These are phyloP conservation scores for Trichosanthes cucumerina DNA, from an alignment of 306 rosid species.

Conservation along the genomic window DNA sequence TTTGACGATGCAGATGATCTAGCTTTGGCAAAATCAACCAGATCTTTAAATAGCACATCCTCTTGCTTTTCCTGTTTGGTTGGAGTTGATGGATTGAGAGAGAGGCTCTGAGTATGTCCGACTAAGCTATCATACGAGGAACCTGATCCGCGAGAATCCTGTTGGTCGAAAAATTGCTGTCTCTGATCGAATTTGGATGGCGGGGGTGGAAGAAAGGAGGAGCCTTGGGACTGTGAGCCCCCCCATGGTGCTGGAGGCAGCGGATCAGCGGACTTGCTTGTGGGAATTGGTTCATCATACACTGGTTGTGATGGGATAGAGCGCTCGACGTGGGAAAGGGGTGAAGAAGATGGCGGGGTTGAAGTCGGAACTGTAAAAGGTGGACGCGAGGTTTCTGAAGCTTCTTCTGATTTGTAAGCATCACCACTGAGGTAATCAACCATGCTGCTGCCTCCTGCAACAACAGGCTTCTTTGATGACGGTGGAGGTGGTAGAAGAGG, in stretches of 20 bases:
- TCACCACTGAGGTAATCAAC: constrained; percentile 94
- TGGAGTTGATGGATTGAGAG: constrained; percentile 52
- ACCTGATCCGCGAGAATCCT: constrained; percentile 33
- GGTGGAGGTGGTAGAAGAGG: constrained; percentile 60
- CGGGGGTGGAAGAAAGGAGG: constrained; percentile 55
- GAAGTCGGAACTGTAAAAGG: constrained; percentile 29
- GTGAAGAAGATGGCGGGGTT: constrained; percentile 33
- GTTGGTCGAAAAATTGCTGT: constrained; percentile 67
- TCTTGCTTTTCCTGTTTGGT: constrained; percentile 59
- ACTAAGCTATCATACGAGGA: constrained; percentile 62
- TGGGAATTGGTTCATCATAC: constrained; percentile 51
- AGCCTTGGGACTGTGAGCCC: constrained; percentile 39
- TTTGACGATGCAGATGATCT: constrained; percentile 69
- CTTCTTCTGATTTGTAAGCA: constrained; percentile 50
- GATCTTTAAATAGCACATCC: constrained; percentile 78
- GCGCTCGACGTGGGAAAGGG: constrained; percentile 20
- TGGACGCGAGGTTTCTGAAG: constrained; percentile 26
- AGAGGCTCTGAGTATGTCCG: constrained; percentile 62
- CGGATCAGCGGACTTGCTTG: constrained; percentile 41
- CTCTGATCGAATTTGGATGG: constrained; percentile 66
- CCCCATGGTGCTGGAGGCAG: constrained; percentile 74
- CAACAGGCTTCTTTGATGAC: constrained; percentile 51
- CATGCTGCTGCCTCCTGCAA: constrained; percentile 28
- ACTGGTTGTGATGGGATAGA: constrained; percentile 41
- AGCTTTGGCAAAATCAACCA: constrained; percentile 76